Evolutionary conservation across 352 stramenopile genomes (phyloP).

Genomic region (Phytophthora lateralis): DNA sequence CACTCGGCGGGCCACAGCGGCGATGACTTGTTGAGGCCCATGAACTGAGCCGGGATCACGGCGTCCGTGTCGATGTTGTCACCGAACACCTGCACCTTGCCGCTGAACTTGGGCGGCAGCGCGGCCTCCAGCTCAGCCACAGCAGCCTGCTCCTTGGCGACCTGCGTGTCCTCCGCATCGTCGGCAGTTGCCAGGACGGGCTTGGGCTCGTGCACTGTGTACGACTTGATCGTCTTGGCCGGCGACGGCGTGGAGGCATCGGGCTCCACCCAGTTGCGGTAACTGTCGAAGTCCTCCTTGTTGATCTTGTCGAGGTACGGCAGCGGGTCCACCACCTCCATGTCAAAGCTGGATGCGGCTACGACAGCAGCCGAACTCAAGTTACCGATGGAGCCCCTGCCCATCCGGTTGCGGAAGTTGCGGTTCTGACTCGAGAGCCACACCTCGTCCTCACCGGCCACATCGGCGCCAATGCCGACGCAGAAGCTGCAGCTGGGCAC

Average conservation of each 20-base stretch:
- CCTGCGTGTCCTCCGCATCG: constrained; percentile 34
- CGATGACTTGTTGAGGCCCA: constrained; percentile 81
- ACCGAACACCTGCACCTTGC: constrained; percentile 75
- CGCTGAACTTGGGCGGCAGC: constrained; percentile 60
- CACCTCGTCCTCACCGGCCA: constrained; percentile 73
- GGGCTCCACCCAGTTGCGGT: constrained; percentile 74
- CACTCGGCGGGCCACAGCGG: constrained; percentile 81
- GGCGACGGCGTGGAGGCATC: constrained; percentile 31
- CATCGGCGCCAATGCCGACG: constrained; percentile 80
- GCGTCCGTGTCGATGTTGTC: constrained; percentile 87
- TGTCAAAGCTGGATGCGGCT: constrained; percentile 79
- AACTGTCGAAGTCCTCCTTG: constrained; percentile 78
- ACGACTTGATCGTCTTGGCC: constrained; percentile 35
- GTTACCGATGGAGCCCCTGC: constrained; percentile 81
- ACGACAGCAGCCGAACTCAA: constrained; percentile 70
- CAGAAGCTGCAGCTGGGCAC: constrained; percentile 85
- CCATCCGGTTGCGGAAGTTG: constrained; percentile 89
- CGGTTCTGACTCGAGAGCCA: constrained; percentile 87
- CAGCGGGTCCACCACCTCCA: constrained; percentile 75
- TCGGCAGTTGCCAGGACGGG: constrained; percentile 43
- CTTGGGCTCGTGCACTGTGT: constrained; percentile 49
- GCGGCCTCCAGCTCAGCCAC: constrained; percentile 61
- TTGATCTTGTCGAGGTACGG: constrained; percentile 67
- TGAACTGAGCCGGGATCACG: constrained; percentile 84
- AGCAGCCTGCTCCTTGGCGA: constrained; percentile 60